Evolutionary conservation across 352 stramenopile genomes (phyloP).

Genomic region (Globisporangium middletonii): DNA sequence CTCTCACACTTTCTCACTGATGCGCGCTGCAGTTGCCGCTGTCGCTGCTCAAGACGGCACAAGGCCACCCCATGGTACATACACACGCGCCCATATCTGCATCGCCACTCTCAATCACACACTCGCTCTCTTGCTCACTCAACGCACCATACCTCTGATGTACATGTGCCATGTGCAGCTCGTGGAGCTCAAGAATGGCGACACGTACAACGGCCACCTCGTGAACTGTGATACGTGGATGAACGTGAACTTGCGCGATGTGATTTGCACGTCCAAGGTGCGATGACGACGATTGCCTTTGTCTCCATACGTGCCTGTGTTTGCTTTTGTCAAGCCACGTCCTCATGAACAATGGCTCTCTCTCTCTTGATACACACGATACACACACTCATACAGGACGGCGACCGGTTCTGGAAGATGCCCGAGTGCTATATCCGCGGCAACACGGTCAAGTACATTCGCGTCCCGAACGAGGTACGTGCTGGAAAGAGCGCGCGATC

Average conservation of each 20-base stretch:
- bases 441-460: constrained; percentile 98
- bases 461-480: constrained; percentile 93
- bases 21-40: constrained; percentile 84
- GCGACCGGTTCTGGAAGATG: constrained; percentile 98
- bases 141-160: neutral
- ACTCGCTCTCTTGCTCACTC: neutral
- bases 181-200: constrained; percentile 98
- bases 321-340: neutral
- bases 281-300: neutral
- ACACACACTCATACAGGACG: constrained; percentile 60
- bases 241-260: constrained; percentile 98
- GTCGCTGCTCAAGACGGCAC: constrained; percentile 94
- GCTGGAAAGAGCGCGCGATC: neutral
- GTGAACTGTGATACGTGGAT: constrained; percentile 98
- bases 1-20: neutral
- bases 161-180: constrained; percentile 42
- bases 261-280: constrained; percentile 98
- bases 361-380: neutral
- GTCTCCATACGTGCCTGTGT: neutral
- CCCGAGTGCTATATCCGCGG: constrained; percentile 98
- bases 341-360: neutral
- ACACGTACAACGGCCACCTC: constrained; percentile 97
- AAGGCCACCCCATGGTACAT: constrained; percentile 90
- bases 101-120: neutral
- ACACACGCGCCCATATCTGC: neutral